Evolutionary conservation across 768 basidiomycete species (phyloP).

Genomic region (Rubroboletus pulcherrimus): DNA sequence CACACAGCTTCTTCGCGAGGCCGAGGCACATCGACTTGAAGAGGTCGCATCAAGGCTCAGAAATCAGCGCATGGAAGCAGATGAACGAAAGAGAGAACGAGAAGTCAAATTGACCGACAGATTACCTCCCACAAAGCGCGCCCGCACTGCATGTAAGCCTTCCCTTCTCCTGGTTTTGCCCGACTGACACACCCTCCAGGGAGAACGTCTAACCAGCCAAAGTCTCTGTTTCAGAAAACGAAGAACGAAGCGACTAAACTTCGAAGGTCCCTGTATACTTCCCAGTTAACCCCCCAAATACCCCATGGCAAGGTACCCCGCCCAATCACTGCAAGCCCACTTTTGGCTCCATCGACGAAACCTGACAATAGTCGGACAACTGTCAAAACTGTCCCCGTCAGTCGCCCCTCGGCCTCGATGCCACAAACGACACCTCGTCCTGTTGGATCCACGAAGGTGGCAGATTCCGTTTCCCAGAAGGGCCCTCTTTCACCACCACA

Average conservation of each 20-base stretch:
- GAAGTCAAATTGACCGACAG: slow-evolving; percentile 74
- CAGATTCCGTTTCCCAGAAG: slow-evolving; percentile 11
- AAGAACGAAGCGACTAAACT: slow-evolving; percentile 65
- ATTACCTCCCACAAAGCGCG: slow-evolving; percentile 63
- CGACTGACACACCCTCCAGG: slow-evolving; percentile 31
- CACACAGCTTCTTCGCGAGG: slow-evolving; percentile 49
- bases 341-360: slow-evolving; percentile 31
- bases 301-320: slow-evolving; percentile 41
- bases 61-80: slow-evolving; percentile 62
- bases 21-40: slow-evolving; percentile 63
- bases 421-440: slow-evolving; percentile 22
- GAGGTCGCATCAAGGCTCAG: slow-evolving; percentile 60
- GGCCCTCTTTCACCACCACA: slow-evolving; percentile 30
- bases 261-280: slow-evolving; percentile 55
- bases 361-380: slow-evolving; percentile 41
- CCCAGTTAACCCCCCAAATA: slow-evolving; percentile 55
- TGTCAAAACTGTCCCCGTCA: slow-evolving; percentile 47
- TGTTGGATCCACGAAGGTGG: slow-evolving; percentile 27
- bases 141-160: slow-evolving; percentile 53
- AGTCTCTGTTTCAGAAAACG: slow-evolving; percentile 75
- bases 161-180: not conserved
- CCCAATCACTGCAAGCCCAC: slow-evolving; percentile 32
- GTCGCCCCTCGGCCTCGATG: slow-evolving; percentile 28
- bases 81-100: slow-evolving; percentile 71
- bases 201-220: slow-evolving; percentile 44